These are phyloP conservation scores for Phytophthora hibernalis DNA, from an alignment of 352 stramenopile genomes.

Conservation along the genomic window DNA sequence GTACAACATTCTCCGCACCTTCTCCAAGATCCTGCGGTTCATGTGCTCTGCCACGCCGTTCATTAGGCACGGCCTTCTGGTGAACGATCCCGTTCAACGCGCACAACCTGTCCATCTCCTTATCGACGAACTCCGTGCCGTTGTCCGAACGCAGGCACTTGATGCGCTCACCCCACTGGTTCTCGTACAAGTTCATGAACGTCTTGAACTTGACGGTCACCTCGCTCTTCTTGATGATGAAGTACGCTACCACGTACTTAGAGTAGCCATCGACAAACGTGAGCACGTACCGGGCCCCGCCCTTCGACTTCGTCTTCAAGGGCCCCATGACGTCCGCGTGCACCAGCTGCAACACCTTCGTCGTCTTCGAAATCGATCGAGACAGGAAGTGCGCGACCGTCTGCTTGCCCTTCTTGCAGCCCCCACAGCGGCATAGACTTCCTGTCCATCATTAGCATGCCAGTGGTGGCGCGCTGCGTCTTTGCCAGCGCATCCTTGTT, in stretches of 20 bases:
- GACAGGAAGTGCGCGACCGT: constrained; percentile 13
- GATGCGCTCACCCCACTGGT: constrained; percentile 29
- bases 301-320: constrained; percentile 13
- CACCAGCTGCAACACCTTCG: constrained; percentile 25
- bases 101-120: too few relatives aligned
- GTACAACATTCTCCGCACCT: constrained; percentile 35
- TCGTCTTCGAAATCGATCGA: constrained; percentile 17
- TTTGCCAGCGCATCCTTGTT: constrained; percentile 2
- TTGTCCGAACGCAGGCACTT: constrained; percentile 37
- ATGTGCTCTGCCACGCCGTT: constrained; percentile 33
- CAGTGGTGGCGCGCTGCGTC: constrained; percentile 16
- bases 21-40: constrained; percentile 36
- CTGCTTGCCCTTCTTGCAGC: constrained; percentile 32
- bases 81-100: constrained; percentile 21
- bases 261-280: constrained; percentile 31
- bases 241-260: constrained; percentile 23
- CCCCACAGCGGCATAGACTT: constrained; percentile 12
- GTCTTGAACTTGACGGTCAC: constrained; percentile 15
- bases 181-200: constrained; percentile 26
- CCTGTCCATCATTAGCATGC: background rate
- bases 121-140: constrained; percentile 36
- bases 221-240: constrained; percentile 35
- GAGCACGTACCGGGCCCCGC: constrained; percentile 20
- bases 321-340: constrained; percentile 37
- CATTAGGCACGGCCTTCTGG: constrained; percentile 12